Percentiles rank a stretch among this genome's conserved stretches.
Conservation (phyloP, 139 green algal genomes). For the Spirogloea muscicola region DNA sequence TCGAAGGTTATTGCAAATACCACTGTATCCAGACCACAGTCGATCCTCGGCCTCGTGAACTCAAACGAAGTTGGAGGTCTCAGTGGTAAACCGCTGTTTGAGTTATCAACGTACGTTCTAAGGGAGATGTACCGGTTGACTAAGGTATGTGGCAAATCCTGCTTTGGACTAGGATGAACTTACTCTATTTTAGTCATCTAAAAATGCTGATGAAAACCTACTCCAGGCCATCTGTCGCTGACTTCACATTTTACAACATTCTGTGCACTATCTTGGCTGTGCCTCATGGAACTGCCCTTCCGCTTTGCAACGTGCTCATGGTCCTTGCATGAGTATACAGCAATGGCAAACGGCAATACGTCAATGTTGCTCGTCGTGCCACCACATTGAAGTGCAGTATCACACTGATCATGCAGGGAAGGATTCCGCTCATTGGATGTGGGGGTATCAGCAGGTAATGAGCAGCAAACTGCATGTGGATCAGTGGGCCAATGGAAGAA, state of each 20-base stretch:
- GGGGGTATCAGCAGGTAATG: slow-evolving; percentile 64
- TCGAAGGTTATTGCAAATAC: slow-evolving; percentile 83
- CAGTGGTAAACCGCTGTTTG: slow-evolving; percentile 77
- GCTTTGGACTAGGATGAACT: slow-evolving; percentile 65
- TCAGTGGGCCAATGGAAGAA: no score
- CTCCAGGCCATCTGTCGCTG: background rate
- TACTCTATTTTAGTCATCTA: no score
- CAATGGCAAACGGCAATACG: background rate
- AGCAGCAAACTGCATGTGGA: no score
- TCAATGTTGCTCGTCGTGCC: no score
- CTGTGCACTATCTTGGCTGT: background rate
- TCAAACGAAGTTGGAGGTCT: slow-evolving; percentile 75
- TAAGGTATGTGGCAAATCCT: slow-evolving; percentile 9
- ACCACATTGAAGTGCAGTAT: background rate
- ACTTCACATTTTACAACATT: background rate
- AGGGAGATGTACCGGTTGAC: slow-evolving; percentile 26
- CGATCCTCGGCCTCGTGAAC: slow-evolving; percentile 1
- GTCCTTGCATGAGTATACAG: background rate
- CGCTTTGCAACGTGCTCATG: background rate
- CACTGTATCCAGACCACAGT: slow-evolving; percentile 75
- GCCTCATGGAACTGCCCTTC: background rate
- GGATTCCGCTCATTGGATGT: slow-evolving; percentile 85
- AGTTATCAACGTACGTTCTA: slow-evolving; percentile 67
- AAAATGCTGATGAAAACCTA: slow-evolving; percentile 69
- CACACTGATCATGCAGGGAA: slow-evolving; percentile 55